Base-by-base conservation (phyloP, 2,329 filamentous ascomycete genomes). In the Davidsoniella neocaledoniae region DNA sequence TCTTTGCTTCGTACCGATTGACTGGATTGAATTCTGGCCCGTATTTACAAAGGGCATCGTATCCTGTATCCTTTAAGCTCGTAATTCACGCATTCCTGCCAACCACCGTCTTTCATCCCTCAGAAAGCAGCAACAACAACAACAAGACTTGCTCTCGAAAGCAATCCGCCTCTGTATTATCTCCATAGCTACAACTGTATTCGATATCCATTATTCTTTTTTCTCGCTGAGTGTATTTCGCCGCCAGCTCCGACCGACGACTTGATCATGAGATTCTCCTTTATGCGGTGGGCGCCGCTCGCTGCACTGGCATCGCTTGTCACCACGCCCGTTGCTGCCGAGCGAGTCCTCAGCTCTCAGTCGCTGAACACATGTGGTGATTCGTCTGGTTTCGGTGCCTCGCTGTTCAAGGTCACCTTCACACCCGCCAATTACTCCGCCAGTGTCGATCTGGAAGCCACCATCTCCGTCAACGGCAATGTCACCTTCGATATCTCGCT, bases 321-420 rank as follows among this genome's bases (percentile, higher is more conserved):
- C 8, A 56, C 58, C 70, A 50, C 58, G 73, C 57, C 63, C 69
- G 61, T 65, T 67, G 48, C 58, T 72, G 57, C 77, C 55, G 71
- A 77, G 60, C 73, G 72, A 55, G 70, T 86, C 60, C 83, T 96
- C 59, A 72, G 80, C 58, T 91, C 88, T 50, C 84, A 76, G 61
- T 93, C 88, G 23, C 74, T 95, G 57, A 87, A 85, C 64, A 75
- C 83, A 43, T 95, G 88, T 66, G 83, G 88, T 71, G 70, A 78
- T 53, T 81, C 90, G 65, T 90, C 84, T 25, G 81, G 79, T 60
- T 93, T 95, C 65, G 83, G 84, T 4, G 87, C 88, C 58, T 87
- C 82, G 58, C 73, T 91, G 53, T 94, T 95, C 76, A 82, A 93
- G 58, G 83, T 94, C 63, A 68, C 77, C 55, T 86, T 85, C 65